Percentiles rank a stretch among this genome's conserved stretches.
Evolutionary conservation across 257 asterid species (phyloP).

Genomic region (Solanum clarkiae): DNA sequence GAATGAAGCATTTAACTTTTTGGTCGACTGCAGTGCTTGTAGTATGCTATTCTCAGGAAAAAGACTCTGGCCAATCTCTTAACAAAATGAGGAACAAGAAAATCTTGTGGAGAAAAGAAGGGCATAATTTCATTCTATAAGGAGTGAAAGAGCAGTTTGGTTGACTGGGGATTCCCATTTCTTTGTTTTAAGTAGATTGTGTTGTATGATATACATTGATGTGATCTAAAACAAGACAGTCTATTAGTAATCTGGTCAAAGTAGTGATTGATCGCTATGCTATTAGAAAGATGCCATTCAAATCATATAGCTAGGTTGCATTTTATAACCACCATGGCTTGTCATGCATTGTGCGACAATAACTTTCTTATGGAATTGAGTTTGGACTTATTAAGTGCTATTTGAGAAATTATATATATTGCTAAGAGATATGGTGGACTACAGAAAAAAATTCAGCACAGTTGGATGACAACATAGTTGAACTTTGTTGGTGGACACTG

Average conservation of each 20-base stretch:
- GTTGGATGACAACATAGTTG: background rate
- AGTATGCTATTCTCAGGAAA: background rate
- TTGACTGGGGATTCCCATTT: background rate
- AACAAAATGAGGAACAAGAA: background rate
- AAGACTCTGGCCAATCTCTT: background rate
- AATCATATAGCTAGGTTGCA: too few species aligned
- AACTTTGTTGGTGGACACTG: background rate
- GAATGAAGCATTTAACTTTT: background rate
- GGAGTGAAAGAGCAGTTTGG: background rate
- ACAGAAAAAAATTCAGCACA: too few species aligned
- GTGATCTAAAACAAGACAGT: background rate
- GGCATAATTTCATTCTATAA: background rate
- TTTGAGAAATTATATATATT: background rate
- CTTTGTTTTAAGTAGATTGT: background rate
- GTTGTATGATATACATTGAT: background rate
- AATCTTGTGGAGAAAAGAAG: background rate
- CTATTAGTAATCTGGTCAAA: background rate
- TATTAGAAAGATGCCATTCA: background rate
- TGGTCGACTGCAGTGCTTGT: background rate
- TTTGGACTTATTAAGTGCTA: background rate
- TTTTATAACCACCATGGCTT: background rate
- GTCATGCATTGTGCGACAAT: background rate
- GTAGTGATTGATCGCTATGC: background rate
- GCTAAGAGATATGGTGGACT: background rate
- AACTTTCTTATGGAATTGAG: background rate